A percentile compares a stretch with the other conserved stretches of the same genome.
Conservation (phyloP, 2,329 filamentous ascomycete genomes). For the Xylaria sp. region DNA sequence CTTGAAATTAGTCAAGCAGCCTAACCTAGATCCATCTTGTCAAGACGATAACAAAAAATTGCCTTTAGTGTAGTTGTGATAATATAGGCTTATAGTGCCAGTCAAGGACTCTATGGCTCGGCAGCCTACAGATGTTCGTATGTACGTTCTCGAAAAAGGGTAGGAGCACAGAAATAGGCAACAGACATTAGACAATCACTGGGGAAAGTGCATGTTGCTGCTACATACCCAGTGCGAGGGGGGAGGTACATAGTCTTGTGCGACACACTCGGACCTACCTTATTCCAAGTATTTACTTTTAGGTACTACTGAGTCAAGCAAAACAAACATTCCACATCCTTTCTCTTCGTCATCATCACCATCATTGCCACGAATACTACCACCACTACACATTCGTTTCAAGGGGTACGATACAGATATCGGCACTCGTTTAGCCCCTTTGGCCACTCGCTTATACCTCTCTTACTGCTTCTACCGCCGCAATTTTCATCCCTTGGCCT, state of each 20-base stretch:
- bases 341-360: not conserved
- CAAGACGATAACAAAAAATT: not conserved
- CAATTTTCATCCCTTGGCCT: slow-evolving; percentile 13
- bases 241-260: not conserved
- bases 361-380: not conserved
- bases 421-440: slow-evolving; percentile 15
- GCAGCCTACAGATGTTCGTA: no score
- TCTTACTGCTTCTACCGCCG: slow-evolving; percentile 9
- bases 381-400: slow-evolving; percentile 16
- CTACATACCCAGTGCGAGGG: not conserved
- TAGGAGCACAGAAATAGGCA: not conserved
- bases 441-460: slow-evolving; percentile 8
- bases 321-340: slow-evolving; percentile 18
- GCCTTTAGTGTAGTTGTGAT: not conserved
- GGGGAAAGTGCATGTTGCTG: not conserved
- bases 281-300: not conserved
- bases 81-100: not conserved
- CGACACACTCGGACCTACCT: not conserved
- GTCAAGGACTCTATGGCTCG: not conserved
- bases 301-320: not conserved
- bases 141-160: not conserved
- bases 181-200: not conserved
- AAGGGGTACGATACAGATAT: slow-evolving; percentile 13
- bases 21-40: not conserved
- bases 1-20: not conserved